These are phyloP conservation scores for Cruciata laevipes DNA, from an alignment of 257 asterid species.

Conservation along the genomic window DNA sequence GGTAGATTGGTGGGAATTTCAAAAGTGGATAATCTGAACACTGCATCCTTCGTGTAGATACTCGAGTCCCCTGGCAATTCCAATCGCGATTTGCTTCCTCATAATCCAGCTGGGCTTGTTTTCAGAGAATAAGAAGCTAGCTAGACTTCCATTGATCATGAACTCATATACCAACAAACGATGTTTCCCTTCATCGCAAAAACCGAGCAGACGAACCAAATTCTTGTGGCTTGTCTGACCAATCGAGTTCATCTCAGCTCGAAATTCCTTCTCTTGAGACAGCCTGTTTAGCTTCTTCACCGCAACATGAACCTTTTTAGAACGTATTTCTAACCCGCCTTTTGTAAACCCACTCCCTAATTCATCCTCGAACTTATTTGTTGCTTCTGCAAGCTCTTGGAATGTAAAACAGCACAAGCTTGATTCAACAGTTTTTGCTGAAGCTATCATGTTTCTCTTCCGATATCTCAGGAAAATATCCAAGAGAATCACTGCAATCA, in stretches of 20 bases:
- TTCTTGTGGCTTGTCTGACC: conserved; percentile 39
- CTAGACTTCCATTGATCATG: conserved; percentile 29
- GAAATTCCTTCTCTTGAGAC: conserved; percentile 26
- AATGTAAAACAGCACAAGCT: conserved; percentile 18
- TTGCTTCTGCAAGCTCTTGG: conserved; percentile 23
- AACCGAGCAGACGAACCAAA: conserved; percentile 29
- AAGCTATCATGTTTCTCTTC: neutral
- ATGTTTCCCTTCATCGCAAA: conserved; percentile 12
- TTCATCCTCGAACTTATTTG: conserved; percentile 25
- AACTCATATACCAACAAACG: neutral
- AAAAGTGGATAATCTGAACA: conserved; percentile 32
- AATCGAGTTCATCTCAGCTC: conserved; percentile 30
- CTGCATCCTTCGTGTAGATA: conserved; percentile 35
- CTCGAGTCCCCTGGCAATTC: conserved; percentile 27
- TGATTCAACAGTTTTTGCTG: neutral
- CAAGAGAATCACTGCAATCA: conserved; percentile 18
- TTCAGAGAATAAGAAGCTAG: conserved; percentile 21
- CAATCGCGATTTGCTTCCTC: conserved; percentile 24
- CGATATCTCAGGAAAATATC: conserved; percentile 6
- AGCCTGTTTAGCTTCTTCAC: conserved; percentile 30
- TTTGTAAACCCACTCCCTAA: conserved; percentile 30
- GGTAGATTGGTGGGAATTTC: too few relatives aligned
- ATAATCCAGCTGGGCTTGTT: conserved; percentile 25
- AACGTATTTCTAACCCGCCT: conserved; percentile 13
- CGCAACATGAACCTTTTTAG: conserved; percentile 3